Base-by-base conservation (phyloP, 208 protist species). In the Leishmania mexicana region DNA sequence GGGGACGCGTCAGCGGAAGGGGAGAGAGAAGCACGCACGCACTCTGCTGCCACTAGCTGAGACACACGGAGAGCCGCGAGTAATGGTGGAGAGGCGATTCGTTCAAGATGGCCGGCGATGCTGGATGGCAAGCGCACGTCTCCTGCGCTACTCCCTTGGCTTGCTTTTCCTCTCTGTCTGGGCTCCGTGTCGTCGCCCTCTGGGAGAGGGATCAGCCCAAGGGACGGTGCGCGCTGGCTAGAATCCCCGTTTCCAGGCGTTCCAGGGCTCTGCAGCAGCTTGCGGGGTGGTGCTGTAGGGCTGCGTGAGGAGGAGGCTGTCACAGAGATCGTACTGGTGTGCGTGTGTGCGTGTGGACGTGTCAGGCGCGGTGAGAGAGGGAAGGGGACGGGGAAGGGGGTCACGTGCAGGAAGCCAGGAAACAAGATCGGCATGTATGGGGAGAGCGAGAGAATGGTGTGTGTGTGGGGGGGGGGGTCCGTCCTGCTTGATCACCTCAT, bases 11-110 rank as follows among this genome's bases (percentile, higher is more conserved):
- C 15, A 68, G 7, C 49, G 70, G 54, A 83, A 47, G 35, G 40
- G 35, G 40, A 54, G 24, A n/a, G 57, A 28, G 40, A 15, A 42
- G 31, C 17, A 76, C 35, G 1, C 75, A 73, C 74, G 73, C 28
- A 57, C 45, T 0, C 15, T 19, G 51, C 17, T 54, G 11, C 57
- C 31, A 28, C 57, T 62, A n/a, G 57, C 57, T 31, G 62, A 40
- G 24, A 24, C 62, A 40, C 28, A 42, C 31, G 31, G 62, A 42
- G 19, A 62, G 28, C 57, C 0, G 10, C 8, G 2, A 74, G 49
- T 45, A 51, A 81, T 60, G 70, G 31, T 75, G 28, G 73, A 74
- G 21, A 79, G 75, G 64, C 45, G 76, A 38, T 75, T 45, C 24
- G 15, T 5, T 53, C 5, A n/a, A 40, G 40, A 73, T 75, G 49